Conservation (phyloP, 2,329 filamentous ascomycete genomes). For the Biscogniauxia sp. region DNA sequence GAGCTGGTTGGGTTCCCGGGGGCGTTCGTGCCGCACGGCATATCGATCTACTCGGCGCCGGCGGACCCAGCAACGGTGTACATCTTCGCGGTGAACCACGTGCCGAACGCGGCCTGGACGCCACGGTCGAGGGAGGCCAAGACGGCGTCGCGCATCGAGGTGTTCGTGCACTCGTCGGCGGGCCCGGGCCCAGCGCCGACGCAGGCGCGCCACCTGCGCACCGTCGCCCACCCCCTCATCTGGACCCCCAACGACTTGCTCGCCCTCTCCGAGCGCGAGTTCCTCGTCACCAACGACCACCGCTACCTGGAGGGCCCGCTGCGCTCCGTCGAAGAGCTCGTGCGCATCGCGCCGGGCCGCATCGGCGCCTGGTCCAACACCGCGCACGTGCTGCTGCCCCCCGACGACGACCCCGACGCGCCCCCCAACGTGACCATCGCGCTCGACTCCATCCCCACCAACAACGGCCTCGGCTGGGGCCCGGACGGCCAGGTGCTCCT, state of each 20-base stretch:
- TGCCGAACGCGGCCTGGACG: conserved; percentile 45
- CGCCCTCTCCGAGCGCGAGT: conserved; percentile 43
- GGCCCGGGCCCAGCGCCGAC: too few species aligned
- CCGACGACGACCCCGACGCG: conserved; percentile 27
- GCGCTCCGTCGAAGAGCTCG: conserved; percentile 47
- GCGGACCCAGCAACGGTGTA: conserved; percentile 50
- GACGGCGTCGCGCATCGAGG: conserved; percentile 53
- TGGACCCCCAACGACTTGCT: conserved; percentile 59
- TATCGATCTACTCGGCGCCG: conserved; percentile 48
- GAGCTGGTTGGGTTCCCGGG: conserved; percentile 49
- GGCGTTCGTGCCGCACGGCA: conserved; percentile 58
- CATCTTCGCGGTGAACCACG: conserved; percentile 60
- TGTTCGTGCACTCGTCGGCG: conserved; percentile 60
- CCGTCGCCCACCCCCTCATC: conserved; percentile 51
- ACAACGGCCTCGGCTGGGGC: conserved; percentile 57
- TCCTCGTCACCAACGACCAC: conserved; percentile 63
- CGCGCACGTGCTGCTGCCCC: conserved; percentile 44
- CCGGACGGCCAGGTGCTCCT: conserved; percentile 40
- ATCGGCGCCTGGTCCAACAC: conserved; percentile 46
- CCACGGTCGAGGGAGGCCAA: conserved; percentile 29
- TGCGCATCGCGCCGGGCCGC: conserved; percentile 27
- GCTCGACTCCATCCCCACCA: conserved; percentile 46
- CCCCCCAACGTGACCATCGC: conserved; percentile 44
- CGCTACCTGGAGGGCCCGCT: conserved; percentile 46
- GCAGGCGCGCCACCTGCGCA: conserved; percentile 46